phyloP scores from a whole-genome alignment of 768 basidiomycete species.

The Boletus subcaerulescens region DNA sequence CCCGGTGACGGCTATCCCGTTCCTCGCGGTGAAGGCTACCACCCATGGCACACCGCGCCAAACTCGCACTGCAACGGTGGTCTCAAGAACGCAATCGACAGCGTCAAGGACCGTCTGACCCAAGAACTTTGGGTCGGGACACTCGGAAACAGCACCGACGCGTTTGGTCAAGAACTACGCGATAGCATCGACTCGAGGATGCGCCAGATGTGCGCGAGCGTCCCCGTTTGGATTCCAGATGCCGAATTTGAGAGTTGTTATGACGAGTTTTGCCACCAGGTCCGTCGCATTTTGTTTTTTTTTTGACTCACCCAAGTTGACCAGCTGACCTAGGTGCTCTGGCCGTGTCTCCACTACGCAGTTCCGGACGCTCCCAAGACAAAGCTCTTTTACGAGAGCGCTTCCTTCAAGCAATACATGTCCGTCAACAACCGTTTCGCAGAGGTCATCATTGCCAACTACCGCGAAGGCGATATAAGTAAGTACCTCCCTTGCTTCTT shows the following conservation, averaged over 20 bases:
- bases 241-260: conserved; percentile 76
- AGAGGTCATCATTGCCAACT: conserved; percentile 72
- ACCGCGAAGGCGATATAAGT: conserved; percentile 87
- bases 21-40: conserved; percentile 18
- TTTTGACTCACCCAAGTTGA: conserved; percentile 4
- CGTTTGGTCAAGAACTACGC: conserved; percentile 53
- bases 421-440: conserved; percentile 92
- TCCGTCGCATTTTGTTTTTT: conserved; percentile 26
- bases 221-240: conserved; percentile 80
- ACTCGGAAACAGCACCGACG: conserved; percentile 68
- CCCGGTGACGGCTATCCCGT: conserved; percentile 34
- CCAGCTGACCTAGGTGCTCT: conserved; percentile 50
- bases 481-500: neutral
- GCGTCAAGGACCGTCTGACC: conserved; percentile 53
- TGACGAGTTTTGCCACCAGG: conserved; percentile 86
- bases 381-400: conserved; percentile 76
- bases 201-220: conserved; percentile 37
- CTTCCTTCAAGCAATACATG: conserved; percentile 80
- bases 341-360: conserved; percentile 86
- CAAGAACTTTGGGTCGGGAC: conserved; percentile 67
- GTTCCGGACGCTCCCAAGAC: conserved; percentile 87
- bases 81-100: conserved; percentile 76
- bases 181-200: conserved; percentile 53
- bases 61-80: conserved; percentile 83
- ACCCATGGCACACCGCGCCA: conserved; percentile 46